Evolutionary conservation across 2,329 filamentous ascomycete species (phyloP).

Genomic region (Exophiala sp.): DNA sequence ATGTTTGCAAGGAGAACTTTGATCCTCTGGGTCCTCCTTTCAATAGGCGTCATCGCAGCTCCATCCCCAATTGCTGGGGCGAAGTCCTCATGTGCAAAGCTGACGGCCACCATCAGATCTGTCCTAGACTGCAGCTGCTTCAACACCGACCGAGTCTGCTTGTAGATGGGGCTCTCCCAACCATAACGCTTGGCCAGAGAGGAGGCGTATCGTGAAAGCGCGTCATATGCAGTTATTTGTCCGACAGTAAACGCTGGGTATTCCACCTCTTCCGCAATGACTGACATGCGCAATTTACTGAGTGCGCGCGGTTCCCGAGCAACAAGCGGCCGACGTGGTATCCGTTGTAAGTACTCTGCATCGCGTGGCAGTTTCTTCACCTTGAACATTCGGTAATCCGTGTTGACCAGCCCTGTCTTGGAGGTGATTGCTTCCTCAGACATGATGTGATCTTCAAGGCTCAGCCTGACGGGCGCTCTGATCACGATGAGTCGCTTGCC

Average conservation of each 20-base stretch:
- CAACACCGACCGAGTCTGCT: neutral
- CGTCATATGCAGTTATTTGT: neutral
- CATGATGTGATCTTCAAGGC: too few relatives aligned
- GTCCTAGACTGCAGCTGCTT: neutral
- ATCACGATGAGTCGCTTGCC: too few relatives aligned
- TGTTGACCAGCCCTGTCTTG: too few relatives aligned
- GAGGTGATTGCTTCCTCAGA: too few relatives aligned
- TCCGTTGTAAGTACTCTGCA: too few relatives aligned
- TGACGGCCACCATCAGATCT: neutral
- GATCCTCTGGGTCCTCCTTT: neutral
- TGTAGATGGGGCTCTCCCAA: neutral
- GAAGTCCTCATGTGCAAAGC: neutral
- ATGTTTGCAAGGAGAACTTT: neutral
- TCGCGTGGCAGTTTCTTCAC: too few relatives aligned
- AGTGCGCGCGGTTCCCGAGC: too few relatives aligned
- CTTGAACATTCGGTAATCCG: too few relatives aligned
- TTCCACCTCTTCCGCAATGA: neutral
- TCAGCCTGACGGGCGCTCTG: too few relatives aligned
- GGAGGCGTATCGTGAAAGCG: neutral
- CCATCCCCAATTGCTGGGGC: neutral
- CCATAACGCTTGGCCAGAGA: neutral
- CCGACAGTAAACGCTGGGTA: constrained; percentile 4
- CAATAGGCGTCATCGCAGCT: neutral
- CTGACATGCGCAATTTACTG: neutral
- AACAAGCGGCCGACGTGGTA: too few relatives aligned